phyloP scores from a whole-genome alignment of 192 early-diverging fungal species.

The Neocallimastix lanati region DNA sequence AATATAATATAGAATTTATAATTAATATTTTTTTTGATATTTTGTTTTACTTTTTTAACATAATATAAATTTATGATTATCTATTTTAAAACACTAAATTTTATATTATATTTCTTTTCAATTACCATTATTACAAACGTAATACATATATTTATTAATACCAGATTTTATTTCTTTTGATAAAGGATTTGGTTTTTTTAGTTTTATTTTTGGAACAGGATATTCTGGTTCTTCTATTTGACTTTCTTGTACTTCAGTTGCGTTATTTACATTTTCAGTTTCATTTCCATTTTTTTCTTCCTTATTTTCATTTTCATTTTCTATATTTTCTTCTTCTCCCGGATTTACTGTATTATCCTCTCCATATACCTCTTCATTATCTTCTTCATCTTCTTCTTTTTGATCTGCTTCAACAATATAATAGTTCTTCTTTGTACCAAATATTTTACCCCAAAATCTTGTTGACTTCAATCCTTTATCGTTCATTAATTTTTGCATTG shows the following conservation, averaged over 20 bases:
- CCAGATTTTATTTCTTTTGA: slow-evolving; percentile 20
- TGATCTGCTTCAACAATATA: slow-evolving; percentile 34
- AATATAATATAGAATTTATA: too few relatives aligned
- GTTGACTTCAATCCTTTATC: slow-evolving; percentile 33
- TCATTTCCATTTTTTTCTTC: slow-evolving; percentile 4
- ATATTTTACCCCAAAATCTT: slow-evolving; percentile 35
- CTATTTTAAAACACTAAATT: too few relatives aligned
- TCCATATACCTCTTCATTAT: slow-evolving; percentile 19
- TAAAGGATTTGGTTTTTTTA: slow-evolving; percentile 11
- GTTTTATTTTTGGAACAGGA: slow-evolving; percentile 14
- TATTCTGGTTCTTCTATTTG: background rate
- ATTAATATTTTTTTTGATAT: too few relatives aligned
- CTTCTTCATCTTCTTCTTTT: slow-evolving; percentile 21
- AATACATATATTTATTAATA: slow-evolving; percentile 42
- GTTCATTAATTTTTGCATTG: slow-evolving; percentile 22
- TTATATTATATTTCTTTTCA: too few relatives aligned
- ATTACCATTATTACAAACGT: slow-evolving; percentile 26
- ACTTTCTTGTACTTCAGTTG: background rate
- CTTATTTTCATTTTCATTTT: slow-evolving; percentile 12
- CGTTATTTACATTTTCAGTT: background rate
- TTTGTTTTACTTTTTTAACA: too few relatives aligned
- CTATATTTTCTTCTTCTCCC: slow-evolving; percentile 6
- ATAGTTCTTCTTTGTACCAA: slow-evolving; percentile 17
- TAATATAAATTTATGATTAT: too few relatives aligned
- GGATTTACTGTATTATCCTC: slow-evolving; percentile 8